A percentile compares a stretch with the other conserved stretches of the same genome.
These are phyloP conservation scores for Kwoniella mangroviensis DNA, from an alignment of 768 basidiomycete genomes.

Conservation along the genomic window DNA sequence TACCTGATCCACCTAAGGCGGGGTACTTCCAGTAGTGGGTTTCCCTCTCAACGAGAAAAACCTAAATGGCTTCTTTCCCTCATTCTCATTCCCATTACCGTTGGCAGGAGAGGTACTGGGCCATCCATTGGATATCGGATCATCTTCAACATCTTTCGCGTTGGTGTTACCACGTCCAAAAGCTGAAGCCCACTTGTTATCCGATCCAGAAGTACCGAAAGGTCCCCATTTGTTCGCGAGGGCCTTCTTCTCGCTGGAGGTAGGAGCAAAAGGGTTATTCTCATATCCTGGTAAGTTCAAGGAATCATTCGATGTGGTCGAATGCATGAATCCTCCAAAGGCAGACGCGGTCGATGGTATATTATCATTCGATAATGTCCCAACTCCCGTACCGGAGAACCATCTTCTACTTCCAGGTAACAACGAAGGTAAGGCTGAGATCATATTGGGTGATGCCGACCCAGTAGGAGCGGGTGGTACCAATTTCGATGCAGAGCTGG, in stretches of 20 bases:
- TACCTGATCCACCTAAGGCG: slow-evolving; percentile 9
- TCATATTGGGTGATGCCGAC: slow-evolving; percentile 11
- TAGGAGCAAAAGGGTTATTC: slow-evolving; percentile 51
- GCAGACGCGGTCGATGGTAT: slow-evolving; percentile 28
- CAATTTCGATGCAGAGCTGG: slow-evolving; percentile 7
- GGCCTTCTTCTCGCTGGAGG: slow-evolving; percentile 52
- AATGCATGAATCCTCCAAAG: slow-evolving; percentile 29
- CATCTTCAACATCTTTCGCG: neutral
- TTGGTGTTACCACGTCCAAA: neutral
- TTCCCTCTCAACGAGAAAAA: slow-evolving; percentile 32
- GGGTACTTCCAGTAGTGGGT: slow-evolving; percentile 10
- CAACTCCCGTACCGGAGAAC: slow-evolving; percentile 38
- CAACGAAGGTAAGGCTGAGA: slow-evolving; percentile 34
- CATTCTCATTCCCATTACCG: slow-evolving; percentile 8
- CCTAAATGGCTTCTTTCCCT: slow-evolving; percentile 24
- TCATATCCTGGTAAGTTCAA: slow-evolving; percentile 37
- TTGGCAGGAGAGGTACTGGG: neutral
- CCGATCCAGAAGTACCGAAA: slow-evolving; percentile 22
- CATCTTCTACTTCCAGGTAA: slow-evolving; percentile 47
- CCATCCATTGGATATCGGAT: slow-evolving; percentile 1
- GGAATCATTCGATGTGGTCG: slow-evolving; percentile 50
- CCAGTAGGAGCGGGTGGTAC: slow-evolving; percentile 2
- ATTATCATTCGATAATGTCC: slow-evolving; percentile 36
- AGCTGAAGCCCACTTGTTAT: neutral
- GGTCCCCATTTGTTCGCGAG: slow-evolving; percentile 56